Evolutionary conservation across 768 basidiomycete genomes (phyloP), one percentile per base, ranked within the genome.

Genomic region (Kwoniella mangroviensis): DNA sequence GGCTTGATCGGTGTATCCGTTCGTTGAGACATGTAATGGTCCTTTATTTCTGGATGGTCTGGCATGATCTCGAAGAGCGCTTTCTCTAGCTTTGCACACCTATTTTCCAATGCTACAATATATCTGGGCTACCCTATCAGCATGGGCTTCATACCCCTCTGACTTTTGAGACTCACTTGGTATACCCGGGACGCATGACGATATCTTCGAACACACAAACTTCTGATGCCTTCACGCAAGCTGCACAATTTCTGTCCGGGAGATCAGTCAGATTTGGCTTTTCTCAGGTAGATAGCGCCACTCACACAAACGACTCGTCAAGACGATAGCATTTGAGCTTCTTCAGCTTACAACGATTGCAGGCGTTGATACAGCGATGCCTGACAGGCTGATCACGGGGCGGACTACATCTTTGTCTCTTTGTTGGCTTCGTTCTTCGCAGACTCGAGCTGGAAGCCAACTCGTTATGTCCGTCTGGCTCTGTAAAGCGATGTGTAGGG

Each of bases 331-430:
- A 71, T 40, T 71, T 71, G 43, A 71, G 43, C 45, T 71, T 71
- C 65, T 71, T 71, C 28, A 53, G 22, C 45, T 71, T 71, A 57
- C 70, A 71, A 7, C 70, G 24, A 45, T 71, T 55, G 26, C 70
- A 71, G 7, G 70, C 70, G 57, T 71, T 71, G 21, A 66, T 52
- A 58, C 70, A 71, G 12, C 70, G 21, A 53, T 51, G n/a, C 28
- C 24, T 63, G 19, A 17, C 52, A 11, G 21, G 21, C 51, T 24
- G 62, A 26, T 28, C 62, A 2, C 41, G 40, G n/a, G 4, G 21
- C 51, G 11, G 62, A 26, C 19, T 45, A 3, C 41, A 22, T 63
- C 41, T 34, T 58, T 21, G 34, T 22, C 34, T 10, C 22, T 28
- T 17, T 15, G 62, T 45, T 17, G 62, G 28, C 17, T 40, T 26